Percentiles rank a stretch among this genome's conserved stretches.
Evolutionary conservation across 2,329 filamentous ascomycete genomes (phyloP).

Genomic region (Chrysoporthe deuterocubensis): DNA sequence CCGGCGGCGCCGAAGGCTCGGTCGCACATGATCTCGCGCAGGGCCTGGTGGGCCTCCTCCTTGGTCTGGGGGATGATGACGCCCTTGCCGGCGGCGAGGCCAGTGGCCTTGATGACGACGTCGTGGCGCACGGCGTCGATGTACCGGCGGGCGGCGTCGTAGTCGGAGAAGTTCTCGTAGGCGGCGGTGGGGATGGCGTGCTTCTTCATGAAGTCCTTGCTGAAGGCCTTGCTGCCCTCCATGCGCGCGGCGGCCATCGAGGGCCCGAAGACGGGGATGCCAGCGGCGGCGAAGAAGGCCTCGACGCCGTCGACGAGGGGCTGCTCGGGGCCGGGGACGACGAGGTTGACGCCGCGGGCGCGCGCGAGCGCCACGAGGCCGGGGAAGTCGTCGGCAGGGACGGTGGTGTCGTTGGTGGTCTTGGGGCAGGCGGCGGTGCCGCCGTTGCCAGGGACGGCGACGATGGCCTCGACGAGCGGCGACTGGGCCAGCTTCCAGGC

Average conservation of each 20-base stretch:
- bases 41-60: constrained; percentile 78
- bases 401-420: constrained; percentile 69
- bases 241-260: constrained; percentile 82
- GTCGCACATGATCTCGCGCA: constrained; percentile 89
- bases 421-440: constrained; percentile 76
- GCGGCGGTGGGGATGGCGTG: constrained; percentile 88
- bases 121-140: constrained; percentile 71
- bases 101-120: constrained; percentile 92
- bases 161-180: constrained; percentile 87
- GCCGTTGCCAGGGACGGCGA: constrained; percentile 78
- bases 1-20: constrained; percentile 86
- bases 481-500: constrained; percentile 94
- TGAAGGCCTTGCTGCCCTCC: constrained; percentile 96
- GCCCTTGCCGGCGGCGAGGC: constrained; percentile 91
- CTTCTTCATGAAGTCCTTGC: constrained; percentile 96
- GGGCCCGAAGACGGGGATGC: constrained; percentile 85
- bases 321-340: constrained; percentile 89
- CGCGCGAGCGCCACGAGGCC: constrained; percentile 76
- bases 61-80: constrained; percentile 86
- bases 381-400: constrained; percentile 78
- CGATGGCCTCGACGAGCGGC: constrained; percentile 74
- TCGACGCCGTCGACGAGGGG: constrained; percentile 92
- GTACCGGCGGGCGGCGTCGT: constrained; percentile 73
- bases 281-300: constrained; percentile 74
- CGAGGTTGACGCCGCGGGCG: constrained; percentile 75